Percentiles rank a stretch among this genome's conserved stretches.
These are phyloP conservation scores for Quercus glauca DNA, from an alignment of 306 rosid genomes.

Conservation along the genomic window DNA sequence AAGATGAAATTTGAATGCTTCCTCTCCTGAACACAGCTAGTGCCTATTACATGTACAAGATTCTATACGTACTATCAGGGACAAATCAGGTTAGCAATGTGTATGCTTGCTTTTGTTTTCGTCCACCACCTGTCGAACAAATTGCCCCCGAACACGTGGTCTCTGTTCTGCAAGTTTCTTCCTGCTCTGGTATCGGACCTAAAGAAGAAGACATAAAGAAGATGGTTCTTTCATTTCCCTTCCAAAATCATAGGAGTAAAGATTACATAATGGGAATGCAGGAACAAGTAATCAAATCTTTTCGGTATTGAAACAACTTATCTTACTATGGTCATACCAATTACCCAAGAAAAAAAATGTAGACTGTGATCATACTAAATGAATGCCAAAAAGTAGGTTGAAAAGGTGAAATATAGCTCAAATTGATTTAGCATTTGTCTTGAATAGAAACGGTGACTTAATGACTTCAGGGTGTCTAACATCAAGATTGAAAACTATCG, in stretches of 20 bases:
- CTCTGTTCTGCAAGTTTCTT: slow-evolving; percentile 26
- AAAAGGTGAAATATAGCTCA: background rate
- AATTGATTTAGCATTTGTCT: background rate
- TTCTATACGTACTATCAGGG: background rate
- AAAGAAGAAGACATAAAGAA: background rate
- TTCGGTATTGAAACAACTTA: background rate
- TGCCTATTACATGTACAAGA: background rate
- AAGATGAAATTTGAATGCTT: background rate
- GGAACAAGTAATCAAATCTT: background rate
- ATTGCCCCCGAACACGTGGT: slow-evolving; percentile 23
- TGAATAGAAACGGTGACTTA: background rate
- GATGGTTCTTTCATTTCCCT: background rate
- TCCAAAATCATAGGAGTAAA: background rate
- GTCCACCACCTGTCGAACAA: background rate
- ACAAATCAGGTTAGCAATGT: background rate
- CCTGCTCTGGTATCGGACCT: slow-evolving; percentile 25
- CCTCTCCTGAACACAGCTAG: background rate
- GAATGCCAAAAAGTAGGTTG: background rate
- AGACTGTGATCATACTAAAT: background rate
- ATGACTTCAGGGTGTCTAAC: background rate
- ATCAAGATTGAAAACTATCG: background rate
- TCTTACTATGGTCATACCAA: background rate
- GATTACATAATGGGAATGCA: background rate
- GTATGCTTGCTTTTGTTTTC: slow-evolving; percentile 12
- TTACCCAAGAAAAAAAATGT: too few species aligned